Conservation (phyloP, 805 yeast species). For the Candida alai region DNA sequence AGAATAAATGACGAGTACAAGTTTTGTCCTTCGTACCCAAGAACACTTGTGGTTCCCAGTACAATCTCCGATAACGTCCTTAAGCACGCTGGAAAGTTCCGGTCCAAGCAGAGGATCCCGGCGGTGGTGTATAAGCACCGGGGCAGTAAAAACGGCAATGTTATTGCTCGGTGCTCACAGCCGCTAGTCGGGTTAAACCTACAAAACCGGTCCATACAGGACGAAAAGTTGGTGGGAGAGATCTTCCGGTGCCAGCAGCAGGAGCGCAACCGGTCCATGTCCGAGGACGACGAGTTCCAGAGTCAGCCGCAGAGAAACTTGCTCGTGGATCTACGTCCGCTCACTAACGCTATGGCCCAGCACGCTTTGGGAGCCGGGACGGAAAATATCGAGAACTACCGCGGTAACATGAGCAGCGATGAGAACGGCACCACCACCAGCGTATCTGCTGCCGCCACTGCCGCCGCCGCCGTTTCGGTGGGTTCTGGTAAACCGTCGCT, state of each 20-base stretch:
- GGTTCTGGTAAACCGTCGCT: no score
- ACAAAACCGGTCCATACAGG: slow-evolving; percentile 85
- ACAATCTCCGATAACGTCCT: slow-evolving; percentile 77
- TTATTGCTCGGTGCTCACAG: slow-evolving; percentile 87
- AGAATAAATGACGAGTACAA: slow-evolving; percentile 58
- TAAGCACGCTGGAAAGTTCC: slow-evolving; percentile 75
- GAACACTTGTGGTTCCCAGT: slow-evolving; percentile 63
- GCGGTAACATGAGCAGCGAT: slow-evolving; percentile 22
- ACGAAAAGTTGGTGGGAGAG: slow-evolving; percentile 75
- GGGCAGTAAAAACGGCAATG: slow-evolving; percentile 53
- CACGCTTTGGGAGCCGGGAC: slow-evolving; percentile 98
- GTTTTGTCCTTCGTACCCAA: slow-evolving; percentile 76
- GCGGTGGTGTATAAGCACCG: slow-evolving; percentile 72
- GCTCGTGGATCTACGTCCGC: slow-evolving; percentile 87
- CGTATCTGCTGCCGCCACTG: not conserved
- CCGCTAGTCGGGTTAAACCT: slow-evolving; percentile 83
- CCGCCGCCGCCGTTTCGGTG: slow-evolving; percentile 1
- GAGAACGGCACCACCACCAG: not conserved
- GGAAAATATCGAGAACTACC: slow-evolving; percentile 85
- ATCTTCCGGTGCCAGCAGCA: slow-evolving; percentile 59
- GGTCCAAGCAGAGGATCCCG: slow-evolving; percentile 86
- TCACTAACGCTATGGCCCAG: slow-evolving; percentile 94
- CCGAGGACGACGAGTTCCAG: slow-evolving; percentile 18
- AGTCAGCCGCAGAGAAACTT: slow-evolving; percentile 48
- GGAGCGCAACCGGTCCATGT: slow-evolving; percentile 19